A percentile compares a stretch with the other conserved stretches of the same genome.
These are phyloP conservation scores for Cyclanthera cordifolia DNA, from an alignment of 306 rosid species.

Conservation along the genomic window DNA sequence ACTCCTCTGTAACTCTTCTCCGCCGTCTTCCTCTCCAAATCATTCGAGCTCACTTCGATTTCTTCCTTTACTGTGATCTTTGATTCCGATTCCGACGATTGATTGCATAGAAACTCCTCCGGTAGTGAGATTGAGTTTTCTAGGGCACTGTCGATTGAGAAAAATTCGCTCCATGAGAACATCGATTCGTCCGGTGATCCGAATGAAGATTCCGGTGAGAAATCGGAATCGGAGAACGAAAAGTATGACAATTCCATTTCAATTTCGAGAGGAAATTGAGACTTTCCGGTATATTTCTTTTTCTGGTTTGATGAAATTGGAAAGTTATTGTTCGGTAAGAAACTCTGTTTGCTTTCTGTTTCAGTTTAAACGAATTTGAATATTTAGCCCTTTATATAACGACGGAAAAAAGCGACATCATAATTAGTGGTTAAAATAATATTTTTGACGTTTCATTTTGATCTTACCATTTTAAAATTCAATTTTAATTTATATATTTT, in stretches of 20 bases:
- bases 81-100: not conserved
- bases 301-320: not conserved
- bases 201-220: not conserved
- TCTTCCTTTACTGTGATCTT: slow-evolving; percentile 7
- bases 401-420: not conserved
- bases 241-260: slow-evolving; percentile 4
- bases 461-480: too few species aligned
- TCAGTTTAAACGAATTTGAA: not conserved
- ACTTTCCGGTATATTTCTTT: not conserved
- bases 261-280: too few species aligned
- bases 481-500: too few species aligned
- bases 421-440: too few species aligned
- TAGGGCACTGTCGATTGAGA: not conserved
- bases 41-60: not conserved
- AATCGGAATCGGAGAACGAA: slow-evolving; percentile 6
- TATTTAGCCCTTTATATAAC: not conserved
- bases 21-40: not conserved
- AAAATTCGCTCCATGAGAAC: slow-evolving; percentile 7
- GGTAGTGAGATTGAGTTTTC: not conserved
- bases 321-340: not conserved
- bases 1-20: slow-evolving; percentile 31
- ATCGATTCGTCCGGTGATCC: not conserved
- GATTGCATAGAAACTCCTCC: not conserved
- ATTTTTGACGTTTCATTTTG: too few species aligned
- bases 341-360: not conserved